Conservation (phyloP, 1,139 yeast species). For the Debaryomyces nepalensis region DNA sequence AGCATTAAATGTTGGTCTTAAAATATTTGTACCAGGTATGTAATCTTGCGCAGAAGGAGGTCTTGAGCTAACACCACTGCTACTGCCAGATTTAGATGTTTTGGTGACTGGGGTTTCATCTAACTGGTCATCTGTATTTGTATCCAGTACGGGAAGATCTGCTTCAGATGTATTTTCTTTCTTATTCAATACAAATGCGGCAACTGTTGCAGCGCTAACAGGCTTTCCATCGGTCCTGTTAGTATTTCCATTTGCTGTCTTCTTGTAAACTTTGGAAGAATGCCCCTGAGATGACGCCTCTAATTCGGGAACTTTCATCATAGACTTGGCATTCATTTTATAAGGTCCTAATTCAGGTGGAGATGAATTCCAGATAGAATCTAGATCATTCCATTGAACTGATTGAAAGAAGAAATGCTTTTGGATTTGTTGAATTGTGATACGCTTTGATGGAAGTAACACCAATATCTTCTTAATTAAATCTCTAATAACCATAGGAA, state of each 20-base stretch:
- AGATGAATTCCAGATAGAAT: slow-evolving; percentile 65
- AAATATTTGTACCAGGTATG: slow-evolving; percentile 63
- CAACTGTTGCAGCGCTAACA: slow-evolving; percentile 48
- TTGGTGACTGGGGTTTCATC: slow-evolving; percentile 8
- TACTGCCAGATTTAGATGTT: slow-evolving; percentile 9
- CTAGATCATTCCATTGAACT: slow-evolving; percentile 66
- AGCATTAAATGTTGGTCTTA: slow-evolving; percentile 45
- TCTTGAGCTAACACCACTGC: slow-evolving; percentile 4
- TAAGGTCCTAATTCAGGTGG: slow-evolving; percentile 82
- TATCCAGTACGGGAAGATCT: slow-evolving; percentile 21
- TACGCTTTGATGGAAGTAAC: slow-evolving; percentile 48
- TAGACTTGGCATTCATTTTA: slow-evolving; percentile 57
- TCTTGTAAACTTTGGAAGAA: slow-evolving; percentile 15
- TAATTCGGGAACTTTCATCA: slow-evolving; percentile 58
- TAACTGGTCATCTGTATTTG: slow-evolving; percentile 10
- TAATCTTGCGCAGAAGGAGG: slow-evolving; percentile 31
- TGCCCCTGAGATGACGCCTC: slow-evolving; percentile 30
- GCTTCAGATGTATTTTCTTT: slow-evolving; percentile 25
- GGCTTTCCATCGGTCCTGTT: slow-evolving; percentile 14
- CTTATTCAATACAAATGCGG: slow-evolving; percentile 48
- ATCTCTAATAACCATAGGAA: slow-evolving; percentile 52
- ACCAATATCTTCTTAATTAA: slow-evolving; percentile 50
- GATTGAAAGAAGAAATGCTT: slow-evolving; percentile 72
- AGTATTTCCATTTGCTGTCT: slow-evolving; percentile 17
- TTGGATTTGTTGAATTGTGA: slow-evolving; percentile 42